Evolutionary conservation across 495 filamentous ascomycete species (phyloP), one percentile per base, ranked within the genome.

Genomic region (Penicillium fimorum): DNA sequence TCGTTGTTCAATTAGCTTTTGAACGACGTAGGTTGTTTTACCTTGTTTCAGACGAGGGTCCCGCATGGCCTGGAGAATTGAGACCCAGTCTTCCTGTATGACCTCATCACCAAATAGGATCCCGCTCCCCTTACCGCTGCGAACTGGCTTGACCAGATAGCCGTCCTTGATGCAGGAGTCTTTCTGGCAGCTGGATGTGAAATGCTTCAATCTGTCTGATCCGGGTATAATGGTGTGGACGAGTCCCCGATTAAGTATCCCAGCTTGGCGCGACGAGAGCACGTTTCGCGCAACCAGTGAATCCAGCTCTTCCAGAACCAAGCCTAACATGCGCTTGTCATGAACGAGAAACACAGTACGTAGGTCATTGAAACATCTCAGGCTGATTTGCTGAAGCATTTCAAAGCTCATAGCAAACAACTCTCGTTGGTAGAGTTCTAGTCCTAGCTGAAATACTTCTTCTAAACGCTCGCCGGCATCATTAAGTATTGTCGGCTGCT

Each of bases 31-130:
- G 0, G 53, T 47, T 0, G 58, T 58, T 22, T 55, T 35, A 4
- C 53, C 57, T 2, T 44, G 15, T 4, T 22, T 2, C 4, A 69
- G 33, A 10, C 45, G 3, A 5, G 56, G 32, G 29, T 27, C 49
- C 12, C 52, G 41, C 13, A 65, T 49, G 6, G n/a, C 10, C 22
- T 70, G 43, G 25, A 73, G 35, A 7, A 52, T 6, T 4, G 50
- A 35, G n/a, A 61, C 11, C 75, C 75, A 77, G 50, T 55, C 90
- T 38, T 9, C 89, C 90, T 4, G 84, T 92, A 12, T 91, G 94
- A 63, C 90, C 90, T 1, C 93, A 94, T 65, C 59, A 3, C 74
- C 74, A 50, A 75, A 69, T 1, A 69, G 13, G 22, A 76, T 77
- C 1, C 71, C 71, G n/a, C 63, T 63, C 2, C 73, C 67, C n/a